Evolutionary conservation across 495 filamentous ascomycete species (phyloP).

Genomic region (Penicillium cataractarum): DNA sequence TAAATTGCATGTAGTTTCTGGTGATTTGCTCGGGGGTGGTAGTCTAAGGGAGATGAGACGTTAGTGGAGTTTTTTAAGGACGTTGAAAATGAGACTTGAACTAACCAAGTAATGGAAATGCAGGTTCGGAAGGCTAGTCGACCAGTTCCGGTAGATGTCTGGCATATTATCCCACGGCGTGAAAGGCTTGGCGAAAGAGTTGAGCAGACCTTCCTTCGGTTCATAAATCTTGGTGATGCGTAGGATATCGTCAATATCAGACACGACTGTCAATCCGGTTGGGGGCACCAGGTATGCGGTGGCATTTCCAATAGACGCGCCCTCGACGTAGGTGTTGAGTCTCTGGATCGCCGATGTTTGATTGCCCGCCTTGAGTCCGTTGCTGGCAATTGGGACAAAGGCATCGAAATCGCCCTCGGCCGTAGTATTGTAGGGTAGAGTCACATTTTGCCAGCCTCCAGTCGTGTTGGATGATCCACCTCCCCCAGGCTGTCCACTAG

Average conservation of each 20-base stretch:
- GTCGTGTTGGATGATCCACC: slow-evolving; percentile 54
- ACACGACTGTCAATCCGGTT: slow-evolving; percentile 67
- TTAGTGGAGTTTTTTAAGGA: neutral
- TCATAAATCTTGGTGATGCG: slow-evolving; percentile 82
- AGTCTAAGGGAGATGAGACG: slow-evolving; percentile 41
- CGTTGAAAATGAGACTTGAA: neutral
- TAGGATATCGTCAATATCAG: slow-evolving; percentile 80
- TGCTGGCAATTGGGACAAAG: slow-evolving; percentile 58
- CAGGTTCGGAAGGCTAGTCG: slow-evolving; percentile 56
- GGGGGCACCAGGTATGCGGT: slow-evolving; percentile 76
- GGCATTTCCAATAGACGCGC: slow-evolving; percentile 66
- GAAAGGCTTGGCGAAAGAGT: slow-evolving; percentile 75
- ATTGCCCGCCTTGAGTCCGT: slow-evolving; percentile 61
- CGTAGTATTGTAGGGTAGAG: slow-evolving; percentile 60
- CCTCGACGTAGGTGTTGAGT: slow-evolving; percentile 66
- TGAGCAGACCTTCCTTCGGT: slow-evolving; percentile 71
- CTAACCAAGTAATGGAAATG: slow-evolving; percentile 76
- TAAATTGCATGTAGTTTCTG: slow-evolving; percentile 79
- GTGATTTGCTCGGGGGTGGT: slow-evolving; percentile 82
- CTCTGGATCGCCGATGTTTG: slow-evolving; percentile 62
- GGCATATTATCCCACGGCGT: slow-evolving; percentile 80
- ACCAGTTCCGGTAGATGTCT: slow-evolving; percentile 70
- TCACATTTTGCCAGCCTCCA: slow-evolving; percentile 60
- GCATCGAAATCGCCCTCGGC: slow-evolving; percentile 69
- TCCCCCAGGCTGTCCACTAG: slow-evolving; percentile 54